Percentiles rank a stretch among this genome's conserved stretches.
Evolutionary conservation across 805 yeast genomes (phyloP).

Genomic region (Novakomyces olei): DNA sequence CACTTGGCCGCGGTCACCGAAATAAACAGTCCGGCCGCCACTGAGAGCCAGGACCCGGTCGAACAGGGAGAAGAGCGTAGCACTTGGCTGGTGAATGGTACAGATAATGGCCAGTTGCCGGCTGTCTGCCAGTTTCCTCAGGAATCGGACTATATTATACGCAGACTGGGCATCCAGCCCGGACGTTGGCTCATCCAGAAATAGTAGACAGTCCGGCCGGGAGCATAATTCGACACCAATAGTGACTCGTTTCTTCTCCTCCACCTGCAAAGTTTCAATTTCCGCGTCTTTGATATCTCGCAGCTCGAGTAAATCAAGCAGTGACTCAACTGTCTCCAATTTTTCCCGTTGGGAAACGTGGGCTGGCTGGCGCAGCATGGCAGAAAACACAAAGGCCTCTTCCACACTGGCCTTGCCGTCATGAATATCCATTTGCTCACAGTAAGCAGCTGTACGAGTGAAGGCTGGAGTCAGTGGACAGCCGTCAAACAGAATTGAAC

Average conservation of each 20-base stretch:
- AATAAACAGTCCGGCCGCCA: constrained; percentile 54
- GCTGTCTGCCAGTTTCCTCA: constrained; percentile 35
- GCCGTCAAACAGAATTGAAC: constrained; percentile 53
- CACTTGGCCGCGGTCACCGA: constrained; percentile 28
- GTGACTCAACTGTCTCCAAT: constrained; percentile 42
- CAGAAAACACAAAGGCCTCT: constrained; percentile 51
- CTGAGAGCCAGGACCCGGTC: constrained; percentile 52
- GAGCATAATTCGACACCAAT: constrained; percentile 55
- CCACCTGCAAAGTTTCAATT: constrained; percentile 54
- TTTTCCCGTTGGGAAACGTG: constrained; percentile 34
- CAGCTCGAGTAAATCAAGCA: constrained; percentile 48
- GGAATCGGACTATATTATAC: constrained; percentile 39
- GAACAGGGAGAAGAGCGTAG: constrained; percentile 50
- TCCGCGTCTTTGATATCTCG: constrained; percentile 46
- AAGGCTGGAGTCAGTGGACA: constrained; percentile 38
- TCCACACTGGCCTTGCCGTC: constrained; percentile 46
- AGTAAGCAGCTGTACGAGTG: constrained; percentile 58
- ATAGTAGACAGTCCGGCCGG: constrained; percentile 36
- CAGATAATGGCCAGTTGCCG: constrained; percentile 42
- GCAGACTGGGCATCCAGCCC: constrained; percentile 49
- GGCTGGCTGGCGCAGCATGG: constrained; percentile 51
- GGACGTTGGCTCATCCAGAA: constrained; percentile 50
- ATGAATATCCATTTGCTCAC: constrained; percentile 62
- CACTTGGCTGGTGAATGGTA: constrained; percentile 73
- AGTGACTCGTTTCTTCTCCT: constrained; percentile 42